phyloP scores from a whole-genome alignment of 306 rosid species.

The Sesbania bispinosa region DNA sequence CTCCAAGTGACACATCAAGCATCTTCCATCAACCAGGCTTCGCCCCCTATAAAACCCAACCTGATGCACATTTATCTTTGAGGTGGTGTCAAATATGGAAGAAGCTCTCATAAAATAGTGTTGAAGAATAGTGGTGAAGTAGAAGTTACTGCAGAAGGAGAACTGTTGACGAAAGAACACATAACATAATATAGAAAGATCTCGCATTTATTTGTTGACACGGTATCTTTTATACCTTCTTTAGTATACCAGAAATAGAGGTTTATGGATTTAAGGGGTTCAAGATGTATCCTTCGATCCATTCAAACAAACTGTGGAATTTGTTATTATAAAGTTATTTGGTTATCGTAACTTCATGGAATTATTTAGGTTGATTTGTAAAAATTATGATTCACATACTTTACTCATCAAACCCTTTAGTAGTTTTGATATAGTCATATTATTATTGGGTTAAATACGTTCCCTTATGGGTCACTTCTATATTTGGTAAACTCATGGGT shows the following conservation, averaged over 20 bases:
- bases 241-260: background rate
- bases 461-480: background rate
- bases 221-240: background rate
- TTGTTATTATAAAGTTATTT: background rate
- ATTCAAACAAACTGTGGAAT: background rate
- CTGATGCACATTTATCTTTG: no score
- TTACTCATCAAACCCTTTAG: background rate
- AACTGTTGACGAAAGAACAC: no score
- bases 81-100: no score
- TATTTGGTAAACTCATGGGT: background rate
- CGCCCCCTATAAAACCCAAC: no score
- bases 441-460: background rate
- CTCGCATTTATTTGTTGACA: no score
- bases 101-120: no score
- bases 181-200: no score
- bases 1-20: no score
- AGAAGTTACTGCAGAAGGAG: no score
- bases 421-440: background rate
- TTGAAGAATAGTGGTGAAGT: no score
- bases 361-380: background rate
- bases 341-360: background rate
- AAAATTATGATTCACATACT: background rate
- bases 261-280: slow-evolving; percentile 1
- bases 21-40: no score
- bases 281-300: background rate